phyloP scores from a whole-genome alignment of 2,329 filamentous ascomycete genomes.

The Pyrenophora graminea region DNA sequence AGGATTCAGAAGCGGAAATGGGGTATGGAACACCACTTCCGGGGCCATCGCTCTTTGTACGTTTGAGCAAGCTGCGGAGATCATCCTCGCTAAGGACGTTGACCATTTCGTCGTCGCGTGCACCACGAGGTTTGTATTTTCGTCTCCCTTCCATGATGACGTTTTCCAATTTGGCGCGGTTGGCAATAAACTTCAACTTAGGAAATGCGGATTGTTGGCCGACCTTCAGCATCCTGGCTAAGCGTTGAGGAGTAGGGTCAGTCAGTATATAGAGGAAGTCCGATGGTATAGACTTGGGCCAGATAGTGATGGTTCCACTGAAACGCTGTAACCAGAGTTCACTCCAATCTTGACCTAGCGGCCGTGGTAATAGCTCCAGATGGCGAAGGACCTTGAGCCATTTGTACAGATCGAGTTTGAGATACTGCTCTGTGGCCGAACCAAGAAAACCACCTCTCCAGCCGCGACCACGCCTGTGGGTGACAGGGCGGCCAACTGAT shows the following conservation, averaged over 20 bases:
- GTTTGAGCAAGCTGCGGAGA: conserved; percentile 47
- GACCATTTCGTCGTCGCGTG: conserved; percentile 40
- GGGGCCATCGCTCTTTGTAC: conserved; percentile 27
- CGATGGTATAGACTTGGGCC: conserved; percentile 77
- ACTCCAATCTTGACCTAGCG: conserved; percentile 93
- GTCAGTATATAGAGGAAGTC: conserved; percentile 87
- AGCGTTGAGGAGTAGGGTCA: conserved; percentile 74
- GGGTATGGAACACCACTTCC: conserved; percentile 21
- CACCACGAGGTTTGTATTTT: conserved; percentile 42
- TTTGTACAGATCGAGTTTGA: conserved; percentile 96
- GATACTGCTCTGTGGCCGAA: conserved; percentile 87
- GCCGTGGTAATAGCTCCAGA: conserved; percentile 86
- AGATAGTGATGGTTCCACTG: conserved; percentile 92
- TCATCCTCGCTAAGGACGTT: conserved; percentile 54
- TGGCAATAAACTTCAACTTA: conserved; percentile 87
- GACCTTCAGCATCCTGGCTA: conserved; percentile 87
- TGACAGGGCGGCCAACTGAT: conserved; percentile 88
- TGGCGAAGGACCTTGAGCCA: conserved; percentile 95
- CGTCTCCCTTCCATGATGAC: conserved; percentile 62
- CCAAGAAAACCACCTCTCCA: conserved; percentile 97
- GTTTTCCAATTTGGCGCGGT: conserved; percentile 82
- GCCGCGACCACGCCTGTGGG: conserved; percentile 87
- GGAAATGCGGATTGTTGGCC: conserved; percentile 90
- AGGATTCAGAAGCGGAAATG: conserved; percentile 36
- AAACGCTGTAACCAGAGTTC: conserved; percentile 96